Conservation (phyloP, 805 yeast genomes). For the Tetrapisispora phaffii region DNA sequence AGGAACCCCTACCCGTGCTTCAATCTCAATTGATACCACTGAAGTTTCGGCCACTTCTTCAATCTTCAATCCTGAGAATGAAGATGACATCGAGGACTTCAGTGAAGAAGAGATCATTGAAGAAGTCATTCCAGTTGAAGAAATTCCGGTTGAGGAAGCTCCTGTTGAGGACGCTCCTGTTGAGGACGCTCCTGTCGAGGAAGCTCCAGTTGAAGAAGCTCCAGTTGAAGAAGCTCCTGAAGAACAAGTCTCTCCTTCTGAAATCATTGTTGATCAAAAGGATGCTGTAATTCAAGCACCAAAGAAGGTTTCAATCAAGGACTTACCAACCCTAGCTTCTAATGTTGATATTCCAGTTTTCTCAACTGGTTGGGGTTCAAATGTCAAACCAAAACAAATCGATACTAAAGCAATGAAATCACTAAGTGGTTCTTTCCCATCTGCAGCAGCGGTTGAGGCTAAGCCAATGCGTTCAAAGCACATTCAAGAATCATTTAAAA, state of each 20-base stretch:
- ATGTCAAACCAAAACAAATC: slow-evolving; percentile 32
- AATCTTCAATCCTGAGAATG: slow-evolving; percentile 2
- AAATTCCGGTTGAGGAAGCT: neutral
- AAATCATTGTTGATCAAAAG: neutral
- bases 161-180: neutral
- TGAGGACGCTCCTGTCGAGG: neutral
- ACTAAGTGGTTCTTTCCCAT: slow-evolving; percentile 11
- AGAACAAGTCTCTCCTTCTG: slow-evolving; percentile 1
- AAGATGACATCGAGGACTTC: slow-evolving; percentile 3
- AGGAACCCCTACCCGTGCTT: neutral
- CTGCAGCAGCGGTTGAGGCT: slow-evolving; percentile 11
- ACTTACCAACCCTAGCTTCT: slow-evolving; percentile 56
- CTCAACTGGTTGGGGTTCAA: slow-evolving; percentile 34
- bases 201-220: neutral
- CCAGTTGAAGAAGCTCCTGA: slow-evolving; percentile 12
- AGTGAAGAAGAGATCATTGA: slow-evolving; percentile 5
- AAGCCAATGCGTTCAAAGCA: slow-evolving; percentile 46
- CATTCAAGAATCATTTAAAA: slow-evolving; percentile 69
- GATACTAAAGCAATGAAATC: slow-evolving; percentile 13
- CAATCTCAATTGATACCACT: neutral
- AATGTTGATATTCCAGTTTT: slow-evolving; percentile 24
- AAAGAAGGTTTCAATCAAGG: slow-evolving; percentile 24
- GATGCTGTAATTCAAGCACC: slow-evolving; percentile 5
- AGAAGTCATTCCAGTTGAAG: neutral
- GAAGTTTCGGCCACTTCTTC: neutral